phyloP scores from a whole-genome alignment of 2,329 filamentous ascomycete genomes.

The Xylaria sp. region DNA sequence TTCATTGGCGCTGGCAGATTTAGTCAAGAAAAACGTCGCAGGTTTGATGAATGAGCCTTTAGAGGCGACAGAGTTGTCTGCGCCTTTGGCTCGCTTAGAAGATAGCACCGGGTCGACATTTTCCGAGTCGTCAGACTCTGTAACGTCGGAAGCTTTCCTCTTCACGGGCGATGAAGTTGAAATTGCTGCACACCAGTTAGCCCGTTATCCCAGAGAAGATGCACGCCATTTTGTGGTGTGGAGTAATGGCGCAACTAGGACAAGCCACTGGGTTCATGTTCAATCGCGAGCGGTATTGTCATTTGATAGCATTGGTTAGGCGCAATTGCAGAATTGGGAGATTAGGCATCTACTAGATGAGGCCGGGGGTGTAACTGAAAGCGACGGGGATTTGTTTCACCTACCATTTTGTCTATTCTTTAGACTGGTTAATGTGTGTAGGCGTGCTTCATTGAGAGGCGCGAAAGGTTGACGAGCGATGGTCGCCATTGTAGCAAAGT shows the following conservation, averaged over 20 bases:
- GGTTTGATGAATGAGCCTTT: slow-evolving; percentile 62
- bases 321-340: neutral
- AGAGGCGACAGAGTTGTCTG: slow-evolving; percentile 53
- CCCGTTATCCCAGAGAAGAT: slow-evolving; percentile 20
- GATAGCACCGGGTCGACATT: slow-evolving; percentile 70
- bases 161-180: slow-evolving; percentile 58
- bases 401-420: slow-evolving; percentile 83
- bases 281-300: neutral
- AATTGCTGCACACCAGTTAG: slow-evolving; percentile 55
- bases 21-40: slow-evolving; percentile 58
- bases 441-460: slow-evolving; percentile 73
- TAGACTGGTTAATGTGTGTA: slow-evolving; percentile 77
- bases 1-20: slow-evolving; percentile 53
- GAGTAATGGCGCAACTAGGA: slow-evolving; percentile 3
- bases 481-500: slow-evolving; percentile 62
- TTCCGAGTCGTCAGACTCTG: slow-evolving; percentile 66
- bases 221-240: neutral
- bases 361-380: neutral
- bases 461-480: slow-evolving; percentile 78
- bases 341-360: neutral
- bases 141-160: slow-evolving; percentile 66
- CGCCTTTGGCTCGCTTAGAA: slow-evolving; percentile 69
- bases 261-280: neutral
- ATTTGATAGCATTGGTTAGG: slow-evolving; percentile 1
- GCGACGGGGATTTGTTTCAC: slow-evolving; percentile 45